Conservation (phyloP, 352 stramenopile species). For the Globisporangium cystogenes region DNA sequence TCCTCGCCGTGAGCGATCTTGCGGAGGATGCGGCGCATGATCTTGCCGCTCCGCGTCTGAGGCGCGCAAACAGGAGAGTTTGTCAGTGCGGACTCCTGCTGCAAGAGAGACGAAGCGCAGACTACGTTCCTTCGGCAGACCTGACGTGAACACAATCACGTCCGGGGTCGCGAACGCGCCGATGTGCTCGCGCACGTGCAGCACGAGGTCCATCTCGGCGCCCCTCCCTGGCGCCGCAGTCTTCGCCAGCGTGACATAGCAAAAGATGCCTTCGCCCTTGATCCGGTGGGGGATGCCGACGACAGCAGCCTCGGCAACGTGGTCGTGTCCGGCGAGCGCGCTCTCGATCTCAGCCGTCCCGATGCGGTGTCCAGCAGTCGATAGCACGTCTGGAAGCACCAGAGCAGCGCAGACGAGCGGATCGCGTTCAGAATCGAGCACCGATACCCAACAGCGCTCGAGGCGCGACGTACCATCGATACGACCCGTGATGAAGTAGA, state of each 20-base stretch:
- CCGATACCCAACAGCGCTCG: background rate
- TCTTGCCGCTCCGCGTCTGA: conserved; percentile 95
- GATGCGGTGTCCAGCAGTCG: conserved; percentile 91
- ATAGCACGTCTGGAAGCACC: conserved; percentile 86
- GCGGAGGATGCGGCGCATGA: conserved; percentile 98
- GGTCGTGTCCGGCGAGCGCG: conserved; percentile 88
- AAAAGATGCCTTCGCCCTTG: conserved; percentile 96
- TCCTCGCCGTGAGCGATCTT: conserved; percentile 96
- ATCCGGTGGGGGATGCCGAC: conserved; percentile 94
- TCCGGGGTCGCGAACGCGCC: conserved; percentile 96
- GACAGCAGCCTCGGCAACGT: conserved; percentile 93
- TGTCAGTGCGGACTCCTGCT: background rate
- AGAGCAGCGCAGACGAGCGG: background rate
- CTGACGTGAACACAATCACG: conserved; percentile 89
- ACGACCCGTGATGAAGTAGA: conserved; percentile 98
- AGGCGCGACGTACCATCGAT: conserved; percentile 75
- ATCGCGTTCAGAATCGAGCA: background rate
- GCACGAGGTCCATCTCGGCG: conserved; percentile 52
- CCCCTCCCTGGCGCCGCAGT: conserved; percentile 57
- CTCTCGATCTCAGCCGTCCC: conserved; percentile 87
- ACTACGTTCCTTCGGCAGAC: conserved; percentile 81
- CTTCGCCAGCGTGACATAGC: conserved; percentile 90
- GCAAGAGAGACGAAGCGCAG: background rate
- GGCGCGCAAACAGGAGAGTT: background rate
- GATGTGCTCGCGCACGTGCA: conserved; percentile 90